Conservation (phyloP, 768 basidiomycete species). For the Phlebiopsis gigantea region DNA sequence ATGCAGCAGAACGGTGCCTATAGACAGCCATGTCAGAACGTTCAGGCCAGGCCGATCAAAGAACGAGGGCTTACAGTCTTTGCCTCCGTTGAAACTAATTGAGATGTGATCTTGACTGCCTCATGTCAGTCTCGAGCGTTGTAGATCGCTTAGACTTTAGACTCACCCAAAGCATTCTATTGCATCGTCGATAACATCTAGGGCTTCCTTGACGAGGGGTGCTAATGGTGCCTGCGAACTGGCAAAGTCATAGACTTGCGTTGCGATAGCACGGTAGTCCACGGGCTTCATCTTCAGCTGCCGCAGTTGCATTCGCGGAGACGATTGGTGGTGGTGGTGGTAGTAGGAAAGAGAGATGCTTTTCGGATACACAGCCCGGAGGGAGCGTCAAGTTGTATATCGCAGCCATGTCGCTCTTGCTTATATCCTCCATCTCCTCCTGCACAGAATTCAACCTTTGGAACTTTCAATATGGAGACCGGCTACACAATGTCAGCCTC, state of each 20-base stretch:
- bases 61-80: conserved; percentile 70
- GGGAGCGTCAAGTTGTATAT: not conserved
- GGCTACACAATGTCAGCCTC: not conserved
- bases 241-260: conserved; percentile 60
- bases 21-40: not conserved
- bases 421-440: conserved; percentile 4
- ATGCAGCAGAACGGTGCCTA: conserved; percentile 94
- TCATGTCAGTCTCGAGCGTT: conserved; percentile 1
- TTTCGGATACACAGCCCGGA: not conserved
- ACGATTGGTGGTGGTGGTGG: not conserved
- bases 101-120: conserved; percentile 53
- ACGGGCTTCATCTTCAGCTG: conserved; percentile 27
- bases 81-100: conserved; percentile 97
- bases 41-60: not conserved
- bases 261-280: conserved; percentile 48
- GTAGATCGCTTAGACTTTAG: conserved; percentile 1
- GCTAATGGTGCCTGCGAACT: conserved; percentile 49
- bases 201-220: conserved; percentile 65
- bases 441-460: not conserved
- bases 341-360: not conserved
- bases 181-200: conserved; percentile 74
- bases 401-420: conserved; percentile 1
- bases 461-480: not conserved
- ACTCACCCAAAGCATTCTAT: conserved; percentile 81
- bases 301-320: conserved; percentile 4